Percentiles rank a stretch among this genome's conserved stretches.
Conservation (phyloP, 495 filamentous ascomycete genomes). For the Lasiosphaeria miniovina region DNA sequence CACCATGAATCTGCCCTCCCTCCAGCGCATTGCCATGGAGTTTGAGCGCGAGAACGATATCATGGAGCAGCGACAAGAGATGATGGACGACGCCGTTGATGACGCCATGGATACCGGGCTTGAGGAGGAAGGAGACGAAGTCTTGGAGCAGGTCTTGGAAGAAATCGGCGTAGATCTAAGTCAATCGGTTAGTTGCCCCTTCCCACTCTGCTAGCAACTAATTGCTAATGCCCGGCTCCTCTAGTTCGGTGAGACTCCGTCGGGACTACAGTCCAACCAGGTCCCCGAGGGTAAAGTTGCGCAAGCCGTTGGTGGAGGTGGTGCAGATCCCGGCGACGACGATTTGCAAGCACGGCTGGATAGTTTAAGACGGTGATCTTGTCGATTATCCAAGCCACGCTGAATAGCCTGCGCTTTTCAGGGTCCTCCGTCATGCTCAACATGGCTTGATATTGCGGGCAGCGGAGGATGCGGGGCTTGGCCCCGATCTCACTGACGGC, state of each 20-base stretch:
- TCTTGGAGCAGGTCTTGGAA: constrained; percentile 92
- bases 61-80: constrained; percentile 98
- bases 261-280: constrained; percentile 59
- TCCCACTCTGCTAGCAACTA: not conserved
- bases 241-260: constrained; percentile 77
- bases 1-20: constrained; percentile 91
- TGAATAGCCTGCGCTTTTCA: no score
- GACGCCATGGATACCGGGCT: constrained; percentile 93
- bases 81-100: constrained; percentile 99
- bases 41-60: constrained; percentile 98
- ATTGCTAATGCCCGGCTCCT: constrained; percentile 22
- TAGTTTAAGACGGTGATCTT: constrained; percentile 54
- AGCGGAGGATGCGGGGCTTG: no score
- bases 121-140: constrained; percentile 89
- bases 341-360: constrained; percentile 82
- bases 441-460: no score
- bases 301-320: constrained; percentile 68
- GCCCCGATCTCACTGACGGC: no score
- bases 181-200: constrained; percentile 63
- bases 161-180: constrained; percentile 94
- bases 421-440: no score
- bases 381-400: not conserved
- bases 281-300: constrained; percentile 65
- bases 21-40: constrained; percentile 98
- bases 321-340: constrained; percentile 62